phyloP scores from a whole-genome alignment of 352 stramenopile genomes.

The Phytopythium kandeliae region DNA sequence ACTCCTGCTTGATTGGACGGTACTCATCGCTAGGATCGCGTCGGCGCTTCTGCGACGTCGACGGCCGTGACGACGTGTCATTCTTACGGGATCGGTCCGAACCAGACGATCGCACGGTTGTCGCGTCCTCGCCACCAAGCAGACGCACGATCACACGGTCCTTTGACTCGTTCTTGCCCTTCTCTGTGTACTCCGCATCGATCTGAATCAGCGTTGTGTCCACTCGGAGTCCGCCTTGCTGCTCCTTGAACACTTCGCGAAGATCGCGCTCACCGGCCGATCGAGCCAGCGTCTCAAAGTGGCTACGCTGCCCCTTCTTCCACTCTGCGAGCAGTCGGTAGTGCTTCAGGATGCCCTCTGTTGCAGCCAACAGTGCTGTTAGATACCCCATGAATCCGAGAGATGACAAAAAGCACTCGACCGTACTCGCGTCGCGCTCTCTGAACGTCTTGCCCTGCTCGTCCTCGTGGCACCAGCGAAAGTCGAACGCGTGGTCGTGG shows the following conservation, averaged over 20 bases:
- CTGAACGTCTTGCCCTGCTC: constrained; percentile 48
- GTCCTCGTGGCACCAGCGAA: constrained; percentile 63
- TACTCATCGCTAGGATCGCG: constrained; percentile 17
- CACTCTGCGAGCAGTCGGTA: constrained; percentile 54
- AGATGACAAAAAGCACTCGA: too few species aligned
- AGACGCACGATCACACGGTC: constrained; percentile 30
- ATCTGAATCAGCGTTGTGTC: constrained; percentile 50
- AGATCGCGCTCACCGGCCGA: constrained; percentile 22
- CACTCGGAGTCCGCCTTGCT: constrained; percentile 59
- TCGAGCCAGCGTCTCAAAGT: constrained; percentile 51
- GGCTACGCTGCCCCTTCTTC: constrained; percentile 55
- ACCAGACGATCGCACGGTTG: constrained; percentile 2
- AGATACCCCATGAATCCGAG: neutral
- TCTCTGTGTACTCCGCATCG: constrained; percentile 62
- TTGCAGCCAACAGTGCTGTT: neutral
- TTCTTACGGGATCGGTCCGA: constrained; percentile 9
- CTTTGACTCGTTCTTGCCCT: constrained; percentile 58
- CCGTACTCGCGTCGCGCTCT: constrained; percentile 66
- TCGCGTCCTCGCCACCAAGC: constrained; percentile 14
- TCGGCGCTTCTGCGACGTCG: constrained; percentile 8
- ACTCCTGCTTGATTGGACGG: constrained; percentile 27
- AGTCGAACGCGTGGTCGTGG: constrained; percentile 71
- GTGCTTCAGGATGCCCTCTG: constrained; percentile 59
- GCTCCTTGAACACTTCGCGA: constrained; percentile 42
- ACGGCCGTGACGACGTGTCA: constrained; percentile 1